Conservation (phyloP, 495 filamentous ascomycete genomes). For the Lasiosphaeria hispida region DNA sequence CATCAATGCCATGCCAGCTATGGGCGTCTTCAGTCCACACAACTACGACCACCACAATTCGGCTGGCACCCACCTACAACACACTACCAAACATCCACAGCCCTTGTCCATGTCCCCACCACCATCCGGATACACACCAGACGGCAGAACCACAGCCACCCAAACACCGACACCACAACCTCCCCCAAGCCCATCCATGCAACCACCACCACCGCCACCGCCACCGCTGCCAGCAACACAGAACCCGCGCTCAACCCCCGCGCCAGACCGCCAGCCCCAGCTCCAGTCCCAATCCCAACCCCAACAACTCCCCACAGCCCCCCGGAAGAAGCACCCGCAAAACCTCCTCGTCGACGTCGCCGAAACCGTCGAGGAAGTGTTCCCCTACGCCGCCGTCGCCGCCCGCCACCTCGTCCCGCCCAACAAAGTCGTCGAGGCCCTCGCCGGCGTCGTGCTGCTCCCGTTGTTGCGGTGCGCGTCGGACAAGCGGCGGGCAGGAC, state of each 20-base stretch:
- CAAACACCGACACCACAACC: too few species aligned
- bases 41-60: too few species aligned
- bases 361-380: conserved; percentile 45
- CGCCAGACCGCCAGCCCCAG: neutral
- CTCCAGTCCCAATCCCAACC: neutral
- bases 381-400: conserved; percentile 46
- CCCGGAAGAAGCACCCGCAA: conserved; percentile 26
- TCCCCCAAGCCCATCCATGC: too few species aligned
- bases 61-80: too few species aligned
- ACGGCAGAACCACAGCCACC: too few species aligned
- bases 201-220: neutral
- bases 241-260: neutral
- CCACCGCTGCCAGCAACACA: conserved; percentile 1
- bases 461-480: conserved; percentile 45
- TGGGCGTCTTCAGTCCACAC: too few species aligned
- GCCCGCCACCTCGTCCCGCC: conserved; percentile 39
- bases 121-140: too few species aligned
- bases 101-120: too few species aligned
- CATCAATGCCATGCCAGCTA: too few species aligned
- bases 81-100: too few species aligned
- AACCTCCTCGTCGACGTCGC: conserved; percentile 49
- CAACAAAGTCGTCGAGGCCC: conserved; percentile 46
- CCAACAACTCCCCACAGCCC: neutral
- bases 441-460: conserved; percentile 43
- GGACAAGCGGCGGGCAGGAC: conserved; percentile 34